Evolutionary conservation across 2,329 filamentous ascomycete genomes (phyloP), one percentile per base, ranked within the genome.

Genomic region (Cordyceps pruinosa): DNA sequence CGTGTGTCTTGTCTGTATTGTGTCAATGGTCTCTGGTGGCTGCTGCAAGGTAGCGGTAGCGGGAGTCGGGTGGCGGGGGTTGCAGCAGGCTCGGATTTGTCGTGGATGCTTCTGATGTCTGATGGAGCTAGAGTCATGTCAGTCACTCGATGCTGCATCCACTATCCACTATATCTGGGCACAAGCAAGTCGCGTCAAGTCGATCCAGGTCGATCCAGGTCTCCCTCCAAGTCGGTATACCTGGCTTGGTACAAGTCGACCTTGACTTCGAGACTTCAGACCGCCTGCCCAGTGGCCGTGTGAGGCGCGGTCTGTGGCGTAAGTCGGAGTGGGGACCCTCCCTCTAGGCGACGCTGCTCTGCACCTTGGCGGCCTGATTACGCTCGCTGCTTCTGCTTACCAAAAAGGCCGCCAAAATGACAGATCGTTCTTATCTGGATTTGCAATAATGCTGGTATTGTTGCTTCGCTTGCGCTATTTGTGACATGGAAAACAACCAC

Each of bases 291-390:
- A 42, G 21, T 44, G 26, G n/a, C 23, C 17, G n/a, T 25, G 13
- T 19, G 39, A 42, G 50, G 30, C 37, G 50, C 28, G 17, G 37
- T 39, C 32, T 54, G 51, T 54, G 51, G 51, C 51, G 50, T 30
- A 19, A n/a, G 48, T 23, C 23, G n/a, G 28, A 42, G 51, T 54
- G 51, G 51, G 30, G 51, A 46, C 15, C 15, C 37, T 23, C 13
- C 13, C 15, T 19, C 28, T 19, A 25, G 37, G 28, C 26, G 21
- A 8, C 32, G 19, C n/a, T 19, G 28, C 30, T 25, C 26, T 39
- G 37, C 50, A 32, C 19, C 28, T 42, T 37, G 10, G 19, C 37
- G 19, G 37, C 25, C 28, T 52, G 37, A 23, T 7, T 9, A 4
- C 12, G 23, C 17, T 37, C 21, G 9, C 9, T 23, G 21, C 17